Conservation (phyloP, 176 grass and related monocot genomes). For the Guadua angustifolia region DNA sequence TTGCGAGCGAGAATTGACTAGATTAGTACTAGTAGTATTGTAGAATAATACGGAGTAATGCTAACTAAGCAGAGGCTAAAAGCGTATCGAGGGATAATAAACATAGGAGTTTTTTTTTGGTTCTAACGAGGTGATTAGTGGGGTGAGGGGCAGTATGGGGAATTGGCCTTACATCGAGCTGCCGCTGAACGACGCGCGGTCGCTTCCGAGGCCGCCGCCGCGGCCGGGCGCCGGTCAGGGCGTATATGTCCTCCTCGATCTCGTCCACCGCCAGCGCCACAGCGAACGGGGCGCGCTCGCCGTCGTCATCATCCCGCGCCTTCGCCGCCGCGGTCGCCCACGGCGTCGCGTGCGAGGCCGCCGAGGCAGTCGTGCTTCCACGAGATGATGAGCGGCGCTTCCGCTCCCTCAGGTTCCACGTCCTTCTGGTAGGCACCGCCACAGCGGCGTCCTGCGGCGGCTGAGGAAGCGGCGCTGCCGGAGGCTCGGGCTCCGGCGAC, state of each 20-base stretch:
- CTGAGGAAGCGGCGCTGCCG: background rate
- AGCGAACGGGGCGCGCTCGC: constrained; percentile 52
- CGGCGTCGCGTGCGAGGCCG: background rate
- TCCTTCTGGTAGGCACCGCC: constrained; percentile 16
- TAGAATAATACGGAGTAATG: background rate
- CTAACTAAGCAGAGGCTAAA: constrained; percentile 18
- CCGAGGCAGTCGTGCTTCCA: background rate
- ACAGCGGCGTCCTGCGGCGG: background rate
- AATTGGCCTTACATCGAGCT: constrained; percentile 84
- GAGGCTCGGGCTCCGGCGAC: background rate
- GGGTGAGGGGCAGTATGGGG: constrained; percentile 41
- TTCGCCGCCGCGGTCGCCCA: constrained; percentile 4
- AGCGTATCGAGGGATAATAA: constrained; percentile 41
- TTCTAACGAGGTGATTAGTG: constrained; percentile 15
- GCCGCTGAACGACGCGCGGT: constrained; percentile 75
- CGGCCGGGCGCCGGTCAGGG: constrained; percentile 82
- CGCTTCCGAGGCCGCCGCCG: constrained; percentile 87
- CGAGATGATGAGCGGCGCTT: constrained; percentile 30
- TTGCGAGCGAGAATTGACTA: constrained; percentile 14
- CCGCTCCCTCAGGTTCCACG: constrained; percentile 87
- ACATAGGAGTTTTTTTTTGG: background rate
- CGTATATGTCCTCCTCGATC: constrained; percentile 96
- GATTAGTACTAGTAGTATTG: background rate
- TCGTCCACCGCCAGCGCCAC: constrained; percentile 71
- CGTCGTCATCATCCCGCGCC: background rate